Conservation (phyloP, 306 rosid genomes). For the Mimosa pudica region DNA sequence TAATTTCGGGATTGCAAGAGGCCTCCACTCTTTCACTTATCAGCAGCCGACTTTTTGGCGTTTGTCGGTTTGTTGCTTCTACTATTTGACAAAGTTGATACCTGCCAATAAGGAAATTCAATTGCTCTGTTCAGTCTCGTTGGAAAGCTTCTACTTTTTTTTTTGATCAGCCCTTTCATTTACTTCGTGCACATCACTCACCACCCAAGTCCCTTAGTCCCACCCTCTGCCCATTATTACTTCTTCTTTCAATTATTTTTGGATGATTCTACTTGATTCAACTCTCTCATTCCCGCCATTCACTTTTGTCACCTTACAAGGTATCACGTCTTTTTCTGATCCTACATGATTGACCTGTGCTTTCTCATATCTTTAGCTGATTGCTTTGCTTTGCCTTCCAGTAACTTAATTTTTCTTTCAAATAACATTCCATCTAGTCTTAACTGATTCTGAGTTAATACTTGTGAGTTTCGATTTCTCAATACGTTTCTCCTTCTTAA, state of each 20-base stretch:
- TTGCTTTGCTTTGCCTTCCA: conserved; percentile 27
- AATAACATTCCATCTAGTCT: neutral
- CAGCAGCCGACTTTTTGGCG: neutral
- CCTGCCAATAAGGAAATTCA: conserved; percentile 19
- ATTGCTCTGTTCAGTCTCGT: conserved; percentile 49
- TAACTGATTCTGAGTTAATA: neutral
- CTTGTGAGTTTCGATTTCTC: neutral
- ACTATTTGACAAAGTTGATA: neutral
- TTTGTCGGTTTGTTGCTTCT: conserved; percentile 7
- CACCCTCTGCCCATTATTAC: neutral
- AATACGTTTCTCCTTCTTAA: conserved; percentile 28
- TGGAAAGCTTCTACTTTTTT: conserved; percentile 65
- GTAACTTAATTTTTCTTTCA: neutral
- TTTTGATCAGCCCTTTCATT: conserved; percentile 42
- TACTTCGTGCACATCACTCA: conserved; percentile 25
- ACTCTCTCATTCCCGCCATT: conserved; percentile 35
- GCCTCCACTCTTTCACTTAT: neutral
- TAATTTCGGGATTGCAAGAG: neutral
- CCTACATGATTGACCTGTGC: neutral
- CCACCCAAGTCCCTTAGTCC: neutral
- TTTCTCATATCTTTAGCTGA: conserved; percentile 8
- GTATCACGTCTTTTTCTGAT: conserved; percentile 36
- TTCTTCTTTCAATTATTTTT: conserved; percentile 9
- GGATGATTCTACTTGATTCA: conserved; percentile 38
- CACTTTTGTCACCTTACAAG: conserved; percentile 37